Percentiles rank a stretch among this genome's conserved stretches.
phyloP scores from a whole-genome alignment of 2,329 filamentous ascomycete genomes.

The Arthroderma sp. region DNA sequence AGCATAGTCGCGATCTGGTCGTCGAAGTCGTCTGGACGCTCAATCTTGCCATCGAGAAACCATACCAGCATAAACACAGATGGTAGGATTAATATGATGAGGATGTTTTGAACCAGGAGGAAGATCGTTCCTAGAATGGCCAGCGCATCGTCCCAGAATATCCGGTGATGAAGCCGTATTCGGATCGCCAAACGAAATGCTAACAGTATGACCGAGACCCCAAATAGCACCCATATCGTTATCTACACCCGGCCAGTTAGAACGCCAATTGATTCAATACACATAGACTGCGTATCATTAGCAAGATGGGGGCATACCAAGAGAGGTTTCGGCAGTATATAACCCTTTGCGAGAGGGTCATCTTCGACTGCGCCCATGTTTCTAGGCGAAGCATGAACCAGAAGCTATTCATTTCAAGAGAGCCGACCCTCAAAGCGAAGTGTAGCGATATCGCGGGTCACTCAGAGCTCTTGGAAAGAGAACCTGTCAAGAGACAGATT shows the following conservation, averaged over 20 bases:
- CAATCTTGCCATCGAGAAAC: background rate
- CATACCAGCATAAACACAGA: constrained; percentile 1
- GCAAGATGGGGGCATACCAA: background rate
- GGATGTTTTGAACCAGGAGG: constrained; percentile 5
- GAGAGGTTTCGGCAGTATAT: background rate
- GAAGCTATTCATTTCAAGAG: too few species aligned
- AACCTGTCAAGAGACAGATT: too few species aligned
- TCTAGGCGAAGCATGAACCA: too few species aligned
- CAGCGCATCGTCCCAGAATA: constrained; percentile 10
- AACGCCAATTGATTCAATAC: background rate
- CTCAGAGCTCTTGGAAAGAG: too few species aligned
- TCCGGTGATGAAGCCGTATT: constrained; percentile 6
- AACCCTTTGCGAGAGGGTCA: background rate
- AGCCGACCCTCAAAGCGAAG: too few species aligned
- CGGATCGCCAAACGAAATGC: constrained; percentile 5
- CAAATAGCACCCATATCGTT: constrained; percentile 6
- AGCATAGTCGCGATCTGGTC: background rate
- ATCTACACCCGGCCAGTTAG: background rate
- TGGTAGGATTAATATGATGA: constrained; percentile 3
- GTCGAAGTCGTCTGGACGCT: background rate
- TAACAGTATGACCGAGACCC: constrained; percentile 5
- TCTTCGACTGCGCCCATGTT: background rate
- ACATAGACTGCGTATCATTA: background rate
- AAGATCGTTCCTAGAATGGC: constrained; percentile 4
- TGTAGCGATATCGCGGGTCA: too few species aligned